phyloP scores from a whole-genome alignment of 2,329 filamentous ascomycete species.

The Clonostachys solani region DNA sequence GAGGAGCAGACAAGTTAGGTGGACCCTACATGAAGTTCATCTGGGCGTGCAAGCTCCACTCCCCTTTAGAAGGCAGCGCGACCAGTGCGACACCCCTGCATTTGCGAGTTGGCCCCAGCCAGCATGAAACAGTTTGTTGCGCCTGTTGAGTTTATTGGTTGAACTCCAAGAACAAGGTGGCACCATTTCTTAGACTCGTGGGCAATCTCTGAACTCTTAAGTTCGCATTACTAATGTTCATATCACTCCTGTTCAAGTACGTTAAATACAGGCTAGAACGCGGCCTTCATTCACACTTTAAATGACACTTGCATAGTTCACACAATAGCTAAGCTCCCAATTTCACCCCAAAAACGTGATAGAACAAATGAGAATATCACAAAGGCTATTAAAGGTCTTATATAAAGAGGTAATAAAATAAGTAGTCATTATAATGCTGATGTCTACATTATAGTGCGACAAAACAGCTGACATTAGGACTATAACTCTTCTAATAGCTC shows the following conservation, averaged over 20 bases:
- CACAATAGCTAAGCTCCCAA: no score
- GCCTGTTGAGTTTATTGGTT: no score
- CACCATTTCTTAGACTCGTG: no score
- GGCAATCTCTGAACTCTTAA: neutral
- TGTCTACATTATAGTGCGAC: neutral
- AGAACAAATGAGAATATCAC: neutral
- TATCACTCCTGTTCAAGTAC: neutral
- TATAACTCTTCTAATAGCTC: neutral
- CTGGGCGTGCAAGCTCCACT: no score
- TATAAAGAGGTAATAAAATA: neutral
- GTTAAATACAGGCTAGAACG: neutral
- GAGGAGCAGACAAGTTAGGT: no score
- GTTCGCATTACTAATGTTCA: neutral
- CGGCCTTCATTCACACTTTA: neutral
- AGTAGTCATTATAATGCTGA: neutral
- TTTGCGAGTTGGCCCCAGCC: no score
- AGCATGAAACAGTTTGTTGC: no score
- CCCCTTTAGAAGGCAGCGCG: no score
- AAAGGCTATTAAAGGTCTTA: neutral
- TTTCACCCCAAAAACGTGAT: neutral
- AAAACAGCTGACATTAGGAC: neutral
- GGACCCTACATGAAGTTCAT: no score
- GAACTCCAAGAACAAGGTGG: no score
- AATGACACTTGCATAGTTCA: neutral
- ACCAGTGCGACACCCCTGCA: no score